A percentile compares a stretch with the other conserved stretches of the same genome.
Evolutionary conservation across 192 early-diverging fungal genomes (phyloP).

Genomic region (Coemansia asiatica): DNA sequence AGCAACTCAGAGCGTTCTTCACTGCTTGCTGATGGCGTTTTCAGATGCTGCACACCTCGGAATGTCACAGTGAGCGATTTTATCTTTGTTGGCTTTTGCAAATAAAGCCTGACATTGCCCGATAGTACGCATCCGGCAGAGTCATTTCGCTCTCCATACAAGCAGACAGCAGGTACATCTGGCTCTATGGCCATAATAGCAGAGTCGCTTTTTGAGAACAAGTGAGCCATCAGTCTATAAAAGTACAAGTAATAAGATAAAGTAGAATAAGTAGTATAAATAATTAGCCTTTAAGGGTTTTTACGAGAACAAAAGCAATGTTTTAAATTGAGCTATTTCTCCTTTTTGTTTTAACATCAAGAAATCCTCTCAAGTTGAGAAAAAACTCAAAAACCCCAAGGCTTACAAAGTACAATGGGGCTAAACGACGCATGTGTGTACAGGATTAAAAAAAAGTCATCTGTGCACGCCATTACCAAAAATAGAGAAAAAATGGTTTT

Average conservation of each 20-base stretch:
- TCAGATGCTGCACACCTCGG: slow-evolving; percentile 10
- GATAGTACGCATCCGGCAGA: slow-evolving; percentile 15
- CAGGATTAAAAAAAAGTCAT: not conserved
- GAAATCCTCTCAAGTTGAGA: too few relatives aligned
- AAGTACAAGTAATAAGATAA: not conserved
- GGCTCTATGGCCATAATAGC: slow-evolving; percentile 12
- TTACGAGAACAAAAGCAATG: too few relatives aligned
- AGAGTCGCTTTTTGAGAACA: slow-evolving; percentile 9
- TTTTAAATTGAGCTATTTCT: too few relatives aligned
- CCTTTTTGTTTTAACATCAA: too few relatives aligned
- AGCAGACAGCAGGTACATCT: slow-evolving; percentile 17
- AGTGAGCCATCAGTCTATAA: not conserved
- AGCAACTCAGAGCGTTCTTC: not conserved
- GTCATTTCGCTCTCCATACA: slow-evolving; percentile 22
- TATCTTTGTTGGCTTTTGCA: slow-evolving; percentile 17
- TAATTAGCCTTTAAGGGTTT: too few relatives aligned
- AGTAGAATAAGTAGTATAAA: not conserved
- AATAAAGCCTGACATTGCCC: slow-evolving; percentile 10
- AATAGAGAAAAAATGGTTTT: not conserved
- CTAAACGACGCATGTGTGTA: not conserved
- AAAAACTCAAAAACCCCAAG: too few relatives aligned
- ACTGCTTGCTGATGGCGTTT: not conserved
- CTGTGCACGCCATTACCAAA: not conserved
- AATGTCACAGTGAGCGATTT: slow-evolving; percentile 11
- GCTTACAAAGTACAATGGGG: not conserved